Conservation (phyloP, 2,329 filamentous ascomycete species). For the Blastomyces percursus region DNA sequence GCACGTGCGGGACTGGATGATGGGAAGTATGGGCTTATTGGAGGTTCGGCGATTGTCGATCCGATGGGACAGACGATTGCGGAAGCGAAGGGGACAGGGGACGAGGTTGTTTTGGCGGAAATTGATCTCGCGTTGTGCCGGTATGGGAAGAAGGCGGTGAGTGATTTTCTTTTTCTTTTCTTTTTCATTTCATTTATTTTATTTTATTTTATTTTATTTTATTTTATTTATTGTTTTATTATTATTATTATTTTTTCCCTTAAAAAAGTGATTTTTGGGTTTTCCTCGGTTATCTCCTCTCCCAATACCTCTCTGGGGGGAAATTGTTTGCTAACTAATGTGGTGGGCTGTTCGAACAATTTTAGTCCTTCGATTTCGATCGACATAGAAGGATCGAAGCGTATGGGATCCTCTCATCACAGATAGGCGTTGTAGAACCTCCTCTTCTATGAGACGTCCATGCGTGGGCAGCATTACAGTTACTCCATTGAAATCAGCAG, state of each 20-base stretch:
- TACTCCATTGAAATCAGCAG: background rate
- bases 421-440: background rate
- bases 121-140: background rate
- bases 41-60: background rate
- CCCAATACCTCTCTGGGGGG: background rate
- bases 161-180: background rate
- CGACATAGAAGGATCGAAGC: constrained; percentile 1
- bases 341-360: background rate
- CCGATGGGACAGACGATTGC: background rate
- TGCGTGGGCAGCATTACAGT: background rate
- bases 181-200: too few relatives aligned
- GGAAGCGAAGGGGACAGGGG: constrained; percentile 2
- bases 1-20: background rate
- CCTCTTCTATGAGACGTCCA: background rate
- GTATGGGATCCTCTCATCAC: constrained; percentile 5
- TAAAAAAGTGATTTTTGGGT: too few relatives aligned
- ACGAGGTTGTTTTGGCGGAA: constrained; percentile 4
- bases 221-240: background rate
- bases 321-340: background rate
- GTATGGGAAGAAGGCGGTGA: constrained; percentile 1
- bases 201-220: background rate
- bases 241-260: too few relatives aligned
- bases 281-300: too few relatives aligned
- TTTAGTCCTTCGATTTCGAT: constrained; percentile 2
- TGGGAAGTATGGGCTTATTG: constrained; percentile 2